Percentiles rank a stretch among this genome's conserved stretches.
Evolutionary conservation across 1,284 basidiomycete genomes (phyloP).

Genomic region (Marasmius sp.): DNA sequence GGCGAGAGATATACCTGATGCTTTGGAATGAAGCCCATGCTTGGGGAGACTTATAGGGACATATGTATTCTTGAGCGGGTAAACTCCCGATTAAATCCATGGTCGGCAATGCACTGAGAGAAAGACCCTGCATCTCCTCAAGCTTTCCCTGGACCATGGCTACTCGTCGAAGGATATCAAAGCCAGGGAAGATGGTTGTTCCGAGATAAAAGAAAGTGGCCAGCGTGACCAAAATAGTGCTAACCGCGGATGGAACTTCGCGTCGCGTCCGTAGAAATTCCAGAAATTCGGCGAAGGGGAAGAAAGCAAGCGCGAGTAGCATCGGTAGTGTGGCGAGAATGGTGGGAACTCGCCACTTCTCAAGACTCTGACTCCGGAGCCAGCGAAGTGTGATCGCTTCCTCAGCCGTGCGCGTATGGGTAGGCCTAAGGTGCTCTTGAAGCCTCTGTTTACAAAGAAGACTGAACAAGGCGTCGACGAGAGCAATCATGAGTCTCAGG

Average conservation of each 20-base stretch:
- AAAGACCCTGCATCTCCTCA: no score
- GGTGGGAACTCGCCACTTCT: neutral
- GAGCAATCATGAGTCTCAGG: no score
- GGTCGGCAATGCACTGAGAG: no score
- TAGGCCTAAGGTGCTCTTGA: no score
- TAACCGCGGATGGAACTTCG: neutral
- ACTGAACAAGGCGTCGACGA: no score
- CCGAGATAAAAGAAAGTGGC: no score
- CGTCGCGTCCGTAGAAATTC: slow-evolving; percentile 4
- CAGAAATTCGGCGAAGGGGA: slow-evolving; percentile 3
- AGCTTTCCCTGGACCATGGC: neutral
- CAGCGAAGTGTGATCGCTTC: neutral
- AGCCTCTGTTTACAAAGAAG: no score
- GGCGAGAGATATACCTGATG: no score
- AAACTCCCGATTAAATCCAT: no score
- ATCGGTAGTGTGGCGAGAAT: neutral
- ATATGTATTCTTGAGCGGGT: no score
- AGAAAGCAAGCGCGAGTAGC: neutral
- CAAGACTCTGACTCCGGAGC: slow-evolving; percentile 1
- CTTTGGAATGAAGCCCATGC: no score
- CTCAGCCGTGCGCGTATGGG: neutral
- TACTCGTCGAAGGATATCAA: neutral
- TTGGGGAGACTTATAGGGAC: no score
- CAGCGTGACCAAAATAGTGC: neutral
- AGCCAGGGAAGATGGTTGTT: neutral